These are phyloP conservation scores for Fistulinella cinereoalba DNA, from an alignment of 1,284 basidiomycete species.

Conservation along the genomic window DNA sequence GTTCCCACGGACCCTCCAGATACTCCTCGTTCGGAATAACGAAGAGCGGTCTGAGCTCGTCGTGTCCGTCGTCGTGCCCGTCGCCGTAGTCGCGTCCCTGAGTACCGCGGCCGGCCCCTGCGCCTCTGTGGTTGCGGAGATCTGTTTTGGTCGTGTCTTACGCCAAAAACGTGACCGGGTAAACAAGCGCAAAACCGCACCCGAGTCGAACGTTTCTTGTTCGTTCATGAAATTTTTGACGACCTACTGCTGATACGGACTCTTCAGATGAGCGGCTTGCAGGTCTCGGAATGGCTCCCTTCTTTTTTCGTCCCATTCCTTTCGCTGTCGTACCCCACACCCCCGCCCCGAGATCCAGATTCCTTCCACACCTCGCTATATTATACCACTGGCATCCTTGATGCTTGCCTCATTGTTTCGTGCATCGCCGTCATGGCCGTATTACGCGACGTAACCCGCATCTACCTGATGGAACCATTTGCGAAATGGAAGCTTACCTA, in stretches of 20 bases:
- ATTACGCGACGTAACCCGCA: slow-evolving; percentile 70
- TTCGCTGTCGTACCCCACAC: slow-evolving; percentile 69
- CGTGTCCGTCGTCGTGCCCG: slow-evolving; percentile 8
- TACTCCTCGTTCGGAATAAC: too few relatives aligned
- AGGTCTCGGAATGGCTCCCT: slow-evolving; percentile 46
- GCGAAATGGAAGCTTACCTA: slow-evolving; percentile 68
- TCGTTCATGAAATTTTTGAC: slow-evolving; percentile 35
- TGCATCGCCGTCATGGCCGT: slow-evolving; percentile 78
- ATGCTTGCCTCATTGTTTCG: slow-evolving; percentile 69
- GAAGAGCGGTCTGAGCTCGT: background rate
- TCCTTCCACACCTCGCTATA: slow-evolving; percentile 66
- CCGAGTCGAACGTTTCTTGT: slow-evolving; percentile 11
- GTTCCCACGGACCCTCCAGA: slow-evolving; percentile 40
- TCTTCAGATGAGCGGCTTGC: slow-evolving; percentile 36
- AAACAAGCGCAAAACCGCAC: slow-evolving; percentile 34
- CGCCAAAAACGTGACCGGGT: slow-evolving; percentile 26
- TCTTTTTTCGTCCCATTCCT: slow-evolving; percentile 64
- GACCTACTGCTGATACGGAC: slow-evolving; percentile 19
- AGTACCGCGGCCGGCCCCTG: background rate
- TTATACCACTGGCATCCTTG: slow-evolving; percentile 68
- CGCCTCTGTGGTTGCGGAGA: slow-evolving; percentile 11
- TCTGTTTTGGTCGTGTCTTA: slow-evolving; percentile 28
- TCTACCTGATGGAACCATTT: slow-evolving; percentile 75
- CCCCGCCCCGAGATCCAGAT: slow-evolving; percentile 55
- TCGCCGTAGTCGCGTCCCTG: slow-evolving; percentile 4